Evolutionary conservation across 2,329 filamentous ascomycete species (phyloP).

Genomic region (Pseudophaeomoniella oleicola): DNA sequence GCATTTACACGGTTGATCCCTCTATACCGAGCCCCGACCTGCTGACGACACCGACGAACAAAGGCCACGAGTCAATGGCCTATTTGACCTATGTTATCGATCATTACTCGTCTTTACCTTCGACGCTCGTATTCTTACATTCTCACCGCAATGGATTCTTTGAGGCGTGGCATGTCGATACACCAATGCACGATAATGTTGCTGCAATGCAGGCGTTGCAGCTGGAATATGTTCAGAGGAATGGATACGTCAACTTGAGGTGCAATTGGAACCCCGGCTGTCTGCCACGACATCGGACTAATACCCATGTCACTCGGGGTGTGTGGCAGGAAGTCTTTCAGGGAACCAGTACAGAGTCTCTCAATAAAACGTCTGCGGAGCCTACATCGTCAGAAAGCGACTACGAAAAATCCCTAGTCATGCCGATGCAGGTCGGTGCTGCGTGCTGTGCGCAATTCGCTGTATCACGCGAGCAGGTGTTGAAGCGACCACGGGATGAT

Average conservation of each 20-base stretch:
- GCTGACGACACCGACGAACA: constrained; percentile 31
- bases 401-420: constrained; percentile 19
- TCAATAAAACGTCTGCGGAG: constrained; percentile 11
- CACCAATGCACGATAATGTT: constrained; percentile 40
- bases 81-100: constrained; percentile 33
- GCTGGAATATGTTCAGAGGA: constrained; percentile 33
- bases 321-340: constrained; percentile 23
- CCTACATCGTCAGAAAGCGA: constrained; percentile 8
- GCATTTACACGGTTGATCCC: constrained; percentile 21
- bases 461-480: constrained; percentile 39
- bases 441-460: constrained; percentile 55
- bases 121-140: constrained; percentile 32
- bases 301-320: constrained; percentile 20
- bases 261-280: constrained; percentile 47
- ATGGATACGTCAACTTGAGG: constrained; percentile 47
- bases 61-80: constrained; percentile 31
- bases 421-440: constrained; percentile 37
- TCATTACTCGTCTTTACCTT: constrained; percentile 30
- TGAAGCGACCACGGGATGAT: constrained; percentile 31
- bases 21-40: constrained; percentile 26
- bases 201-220: constrained; percentile 34
- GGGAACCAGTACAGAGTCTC: constrained; percentile 23
- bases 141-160: constrained; percentile 17
- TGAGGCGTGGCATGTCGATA: constrained; percentile 38
- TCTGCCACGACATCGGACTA: constrained; percentile 17